Conservation (phyloP, 768 basidiomycete genomes). For the Agrocybe praecox region DNA sequence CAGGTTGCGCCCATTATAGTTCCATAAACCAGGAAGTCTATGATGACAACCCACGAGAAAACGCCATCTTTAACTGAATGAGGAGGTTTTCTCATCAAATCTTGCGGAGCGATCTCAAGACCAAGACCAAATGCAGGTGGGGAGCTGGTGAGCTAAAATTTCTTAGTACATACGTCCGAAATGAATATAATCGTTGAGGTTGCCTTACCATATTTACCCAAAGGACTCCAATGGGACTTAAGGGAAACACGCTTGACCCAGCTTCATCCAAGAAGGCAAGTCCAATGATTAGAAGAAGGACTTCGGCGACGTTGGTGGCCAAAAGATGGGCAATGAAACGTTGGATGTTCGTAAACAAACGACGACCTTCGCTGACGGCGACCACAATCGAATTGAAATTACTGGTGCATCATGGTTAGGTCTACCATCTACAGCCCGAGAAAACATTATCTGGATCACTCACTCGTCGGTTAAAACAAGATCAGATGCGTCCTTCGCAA, state of each 20-base stretch:
- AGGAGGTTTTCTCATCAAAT: slow-evolving; percentile 53
- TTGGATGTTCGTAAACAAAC: slow-evolving; percentile 59
- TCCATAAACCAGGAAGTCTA: slow-evolving; percentile 39
- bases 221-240: slow-evolving; percentile 54
- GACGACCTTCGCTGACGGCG: slow-evolving; percentile 58
- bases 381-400: slow-evolving; percentile 65
- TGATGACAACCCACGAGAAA: slow-evolving; percentile 39
- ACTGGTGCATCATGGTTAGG: slow-evolving; percentile 17
- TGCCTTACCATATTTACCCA: slow-evolving; percentile 52
- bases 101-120: slow-evolving; percentile 46
- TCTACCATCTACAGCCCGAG: neutral
- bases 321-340: slow-evolving; percentile 58
- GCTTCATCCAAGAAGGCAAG: slow-evolving; percentile 55
- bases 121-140: slow-evolving; percentile 61
- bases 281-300: slow-evolving; percentile 55
- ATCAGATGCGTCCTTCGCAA: slow-evolving; percentile 56
- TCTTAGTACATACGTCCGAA: neutral
- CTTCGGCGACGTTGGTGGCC: slow-evolving; percentile 56
- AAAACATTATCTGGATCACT: slow-evolving; percentile 6
- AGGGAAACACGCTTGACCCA: slow-evolving; percentile 53
- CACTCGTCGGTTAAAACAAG: slow-evolving; percentile 60
- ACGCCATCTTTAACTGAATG: slow-evolving; percentile 37
- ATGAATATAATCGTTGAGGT: neutral
- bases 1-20: slow-evolving; percentile 37
- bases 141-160: slow-evolving; percentile 38